Percentiles rank a stretch among this genome's conserved stretches.
Evolutionary conservation across 768 basidiomycete species (phyloP).

Genomic region (Mycena vitilis): DNA sequence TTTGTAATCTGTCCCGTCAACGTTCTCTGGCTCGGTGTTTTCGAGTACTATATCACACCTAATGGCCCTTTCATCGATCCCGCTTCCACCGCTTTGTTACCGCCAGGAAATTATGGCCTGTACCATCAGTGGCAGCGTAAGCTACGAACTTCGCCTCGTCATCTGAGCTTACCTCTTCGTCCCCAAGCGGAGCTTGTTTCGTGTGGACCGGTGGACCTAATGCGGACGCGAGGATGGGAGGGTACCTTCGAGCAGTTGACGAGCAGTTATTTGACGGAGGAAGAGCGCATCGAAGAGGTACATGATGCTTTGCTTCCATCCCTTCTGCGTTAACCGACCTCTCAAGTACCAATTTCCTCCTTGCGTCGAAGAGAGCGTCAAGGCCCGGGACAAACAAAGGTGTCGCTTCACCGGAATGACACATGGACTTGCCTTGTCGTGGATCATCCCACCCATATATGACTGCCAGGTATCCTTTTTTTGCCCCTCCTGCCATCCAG

Average conservation of each 20-base stretch:
- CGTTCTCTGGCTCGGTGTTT: background rate
- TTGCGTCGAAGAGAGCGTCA: background rate
- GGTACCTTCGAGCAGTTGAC: too few relatives aligned
- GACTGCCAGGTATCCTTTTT: background rate
- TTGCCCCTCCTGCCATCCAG: background rate
- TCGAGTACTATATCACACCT: background rate
- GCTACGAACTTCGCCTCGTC: too few relatives aligned
- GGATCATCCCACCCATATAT: background rate
- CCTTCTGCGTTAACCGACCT: background rate
- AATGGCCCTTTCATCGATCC: background rate
- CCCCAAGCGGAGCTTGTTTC: too few relatives aligned
- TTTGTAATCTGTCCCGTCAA: conserved; percentile 1
- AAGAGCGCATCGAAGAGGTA: too few relatives aligned
- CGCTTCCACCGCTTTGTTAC: background rate
- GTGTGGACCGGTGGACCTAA: too few relatives aligned
- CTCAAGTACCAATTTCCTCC: background rate
- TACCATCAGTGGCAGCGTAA: background rate
- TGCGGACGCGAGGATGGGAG: too few relatives aligned
- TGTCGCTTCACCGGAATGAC: conserved; percentile 1
- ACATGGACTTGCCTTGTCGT: background rate
- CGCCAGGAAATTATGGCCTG: conserved; percentile 9
- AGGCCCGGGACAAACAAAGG: background rate
- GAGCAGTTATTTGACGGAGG: too few relatives aligned
- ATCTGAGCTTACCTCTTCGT: too few relatives aligned
- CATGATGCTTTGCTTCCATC: too few relatives aligned